Evolutionary conservation across 345 rosid genomes (phyloP).

Genomic region (Moricandia moricandioides): DNA sequence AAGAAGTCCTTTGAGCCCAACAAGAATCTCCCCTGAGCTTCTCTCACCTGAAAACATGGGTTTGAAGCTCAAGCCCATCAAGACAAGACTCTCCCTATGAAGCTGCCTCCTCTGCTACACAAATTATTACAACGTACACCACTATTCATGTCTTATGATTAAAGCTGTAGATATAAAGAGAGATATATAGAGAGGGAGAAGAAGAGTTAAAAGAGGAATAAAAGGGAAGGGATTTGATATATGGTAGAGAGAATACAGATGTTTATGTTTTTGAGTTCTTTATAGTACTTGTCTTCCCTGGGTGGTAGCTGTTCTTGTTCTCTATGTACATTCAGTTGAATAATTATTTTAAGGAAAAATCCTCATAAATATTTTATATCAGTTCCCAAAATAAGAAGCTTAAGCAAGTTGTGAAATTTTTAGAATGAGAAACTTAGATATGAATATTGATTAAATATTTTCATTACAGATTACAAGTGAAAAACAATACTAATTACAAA

Average conservation of each 20-base stretch:
- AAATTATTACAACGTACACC: not conserved
- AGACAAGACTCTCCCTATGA: conserved; percentile 52
- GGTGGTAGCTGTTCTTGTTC: conserved; percentile 8
- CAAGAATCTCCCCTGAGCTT: conserved; percentile 83
- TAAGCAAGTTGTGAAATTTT: not conserved
- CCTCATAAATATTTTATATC: not conserved
- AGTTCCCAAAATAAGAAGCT: too few relatives aligned
- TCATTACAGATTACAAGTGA: not conserved
- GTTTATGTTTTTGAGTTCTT: conserved; percentile 22
- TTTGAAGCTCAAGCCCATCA: conserved; percentile 88
- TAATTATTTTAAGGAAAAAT: conserved; percentile 18
- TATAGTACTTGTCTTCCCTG: not conserved
- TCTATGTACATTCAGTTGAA: conserved; percentile 24
- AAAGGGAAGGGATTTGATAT: conserved; percentile 16
- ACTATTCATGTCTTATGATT: conserved; percentile 21
- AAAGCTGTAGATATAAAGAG: conserved; percentile 33
- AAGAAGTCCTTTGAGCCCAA: conserved; percentile 82
- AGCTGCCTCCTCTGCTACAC: conserved; percentile 1
- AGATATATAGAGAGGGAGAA: conserved; percentile 19
- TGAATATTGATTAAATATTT: not conserved
- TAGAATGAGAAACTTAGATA: not conserved
- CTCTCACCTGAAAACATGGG: conserved; percentile 99
- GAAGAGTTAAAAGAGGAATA: not conserved
- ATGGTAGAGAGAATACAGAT: conserved; percentile 21
- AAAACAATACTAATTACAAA: conserved; percentile 31